phyloP scores from a whole-genome alignment of 768 basidiomycete species.

The Suillus variegatus region DNA sequence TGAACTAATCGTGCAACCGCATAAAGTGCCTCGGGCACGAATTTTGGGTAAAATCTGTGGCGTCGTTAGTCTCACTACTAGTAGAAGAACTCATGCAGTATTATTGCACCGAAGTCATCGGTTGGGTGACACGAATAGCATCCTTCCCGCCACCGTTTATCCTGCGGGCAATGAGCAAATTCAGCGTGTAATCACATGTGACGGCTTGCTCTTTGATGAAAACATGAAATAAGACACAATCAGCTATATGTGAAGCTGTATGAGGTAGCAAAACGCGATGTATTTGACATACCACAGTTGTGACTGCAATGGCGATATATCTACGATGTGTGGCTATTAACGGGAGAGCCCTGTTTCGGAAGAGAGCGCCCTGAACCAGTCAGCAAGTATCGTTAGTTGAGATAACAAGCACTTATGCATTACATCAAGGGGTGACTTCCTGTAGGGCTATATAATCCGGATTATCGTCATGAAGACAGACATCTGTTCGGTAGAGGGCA shows the following conservation, averaged over 20 bases:
- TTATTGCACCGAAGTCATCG: constrained; percentile 69
- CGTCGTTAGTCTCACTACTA: neutral
- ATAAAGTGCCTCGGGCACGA: constrained; percentile 32
- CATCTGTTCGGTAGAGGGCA: too few relatives aligned
- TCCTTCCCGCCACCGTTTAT: constrained; percentile 69
- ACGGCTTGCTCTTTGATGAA: neutral
- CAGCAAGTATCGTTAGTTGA: neutral
- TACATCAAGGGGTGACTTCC: neutral
- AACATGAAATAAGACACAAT: constrained; percentile 23
- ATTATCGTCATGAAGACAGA: too few relatives aligned
- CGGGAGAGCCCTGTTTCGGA: constrained; percentile 22
- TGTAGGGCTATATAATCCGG: too few relatives aligned
- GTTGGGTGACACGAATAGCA: constrained; percentile 84
- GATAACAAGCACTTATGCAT: neutral
- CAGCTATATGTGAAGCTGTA: constrained; percentile 13
- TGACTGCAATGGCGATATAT: constrained; percentile 26
- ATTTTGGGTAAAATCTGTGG: constrained; percentile 28
- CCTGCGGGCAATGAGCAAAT: constrained; percentile 90
- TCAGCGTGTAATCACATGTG: constrained; percentile 70
- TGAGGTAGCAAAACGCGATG: neutral
- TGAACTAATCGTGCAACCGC: constrained; percentile 24
- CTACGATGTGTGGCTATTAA: constrained; percentile 31
- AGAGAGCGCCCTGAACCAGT: neutral
- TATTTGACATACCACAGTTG: constrained; percentile 24
- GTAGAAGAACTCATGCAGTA: neutral